phyloP scores from a whole-genome alignment of 2,329 filamentous ascomycete species.

The Fusarium algeriense region DNA sequence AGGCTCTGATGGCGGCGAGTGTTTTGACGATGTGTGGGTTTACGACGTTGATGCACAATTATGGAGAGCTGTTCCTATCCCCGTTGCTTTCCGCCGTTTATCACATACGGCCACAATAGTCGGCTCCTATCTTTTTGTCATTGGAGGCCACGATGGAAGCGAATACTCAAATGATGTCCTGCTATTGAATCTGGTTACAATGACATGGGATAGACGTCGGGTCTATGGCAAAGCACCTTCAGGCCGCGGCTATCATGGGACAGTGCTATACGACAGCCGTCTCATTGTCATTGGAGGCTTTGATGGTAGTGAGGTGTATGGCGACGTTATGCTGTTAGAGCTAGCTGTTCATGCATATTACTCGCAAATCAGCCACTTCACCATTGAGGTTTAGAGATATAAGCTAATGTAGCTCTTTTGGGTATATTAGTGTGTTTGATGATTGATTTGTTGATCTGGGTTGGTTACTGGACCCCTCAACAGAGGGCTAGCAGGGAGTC shows the following conservation, averaged over 20 bases:
- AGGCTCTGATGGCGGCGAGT: slow-evolving; percentile 77
- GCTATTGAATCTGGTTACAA: slow-evolving; percentile 76
- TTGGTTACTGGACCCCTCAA: slow-evolving; percentile 15
- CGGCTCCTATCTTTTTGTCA: slow-evolving; percentile 76
- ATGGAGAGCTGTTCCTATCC: slow-evolving; percentile 71
- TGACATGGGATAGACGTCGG: slow-evolving; percentile 77
- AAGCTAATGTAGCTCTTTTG: slow-evolving; percentile 1
- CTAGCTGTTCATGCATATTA: slow-evolving; percentile 78
- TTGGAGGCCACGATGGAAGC: slow-evolving; percentile 77
- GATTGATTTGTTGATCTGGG: slow-evolving; percentile 27
- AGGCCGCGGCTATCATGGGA: slow-evolving; percentile 75
- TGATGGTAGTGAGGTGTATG: slow-evolving; percentile 75
- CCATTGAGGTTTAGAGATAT: slow-evolving; percentile 69
- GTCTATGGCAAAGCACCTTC: slow-evolving; percentile 73
- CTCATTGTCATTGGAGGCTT: slow-evolving; percentile 75
- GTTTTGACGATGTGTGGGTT: slow-evolving; percentile 80
- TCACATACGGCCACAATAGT: slow-evolving; percentile 78
- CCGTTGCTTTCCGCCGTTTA: slow-evolving; percentile 72
- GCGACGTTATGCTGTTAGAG: slow-evolving; percentile 75
- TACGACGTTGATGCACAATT: slow-evolving; percentile 73
- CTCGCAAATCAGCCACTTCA: slow-evolving; percentile 79
- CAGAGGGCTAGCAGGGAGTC: slow-evolving; percentile 43
- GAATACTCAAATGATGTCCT: slow-evolving; percentile 78
- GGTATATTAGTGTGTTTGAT: slow-evolving; percentile 28
- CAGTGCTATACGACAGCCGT: slow-evolving; percentile 74